Evolutionary conservation across 768 basidiomycete genomes (phyloP), one percentile per base, ranked within the genome.

Genomic region (Tricholoma sp.): DNA sequence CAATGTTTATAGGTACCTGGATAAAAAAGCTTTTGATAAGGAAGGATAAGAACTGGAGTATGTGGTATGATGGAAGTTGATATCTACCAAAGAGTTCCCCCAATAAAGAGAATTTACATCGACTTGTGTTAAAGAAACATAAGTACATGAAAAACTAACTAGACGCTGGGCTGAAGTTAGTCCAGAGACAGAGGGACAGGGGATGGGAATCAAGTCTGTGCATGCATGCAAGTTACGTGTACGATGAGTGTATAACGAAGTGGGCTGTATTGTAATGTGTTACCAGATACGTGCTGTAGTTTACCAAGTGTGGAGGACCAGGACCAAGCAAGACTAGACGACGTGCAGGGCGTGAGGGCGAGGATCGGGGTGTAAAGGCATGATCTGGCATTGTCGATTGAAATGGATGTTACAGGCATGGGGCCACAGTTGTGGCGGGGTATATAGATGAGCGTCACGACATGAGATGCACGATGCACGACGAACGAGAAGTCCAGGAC

Each of bases 391-490:
- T 29, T 29, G 29, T 47, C 12, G 47, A 45, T n/a, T 6, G 27
- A 21, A n/a, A 16, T 27, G 46, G 14, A 27, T 49, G 21, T 21
- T 43, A 43, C 41, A 43, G 5, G 19, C 10, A 43, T 10, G 19
- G 41, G 29, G 12, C 16, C 24, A 29, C 24, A 29, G 27, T 16
- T 14, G 24, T n/a, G 47, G 47, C 27, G 29, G 47, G 47, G 47
- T 50, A 50, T 50, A 50, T 49, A 49, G 47, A 49, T 49, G 47
- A 49, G 47, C 14, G 47, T n/a, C 29, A 50, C 16, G 47, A 31
- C 16, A 50, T 50, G 45, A 24, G 12, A 46, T 50, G 27, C n/a
- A 50, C 22, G 27, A 50, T n/a, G 47, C 14, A 29, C 9, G 47
- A 50, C 4, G 27, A n/a, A 50, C 19, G 16, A 18, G 29, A 50